A percentile compares a stretch with the other conserved stretches of the same genome.
Evolutionary conservation across 1,284 basidiomycete genomes (phyloP).

Genomic region (Salmacisia buchloeana): DNA sequence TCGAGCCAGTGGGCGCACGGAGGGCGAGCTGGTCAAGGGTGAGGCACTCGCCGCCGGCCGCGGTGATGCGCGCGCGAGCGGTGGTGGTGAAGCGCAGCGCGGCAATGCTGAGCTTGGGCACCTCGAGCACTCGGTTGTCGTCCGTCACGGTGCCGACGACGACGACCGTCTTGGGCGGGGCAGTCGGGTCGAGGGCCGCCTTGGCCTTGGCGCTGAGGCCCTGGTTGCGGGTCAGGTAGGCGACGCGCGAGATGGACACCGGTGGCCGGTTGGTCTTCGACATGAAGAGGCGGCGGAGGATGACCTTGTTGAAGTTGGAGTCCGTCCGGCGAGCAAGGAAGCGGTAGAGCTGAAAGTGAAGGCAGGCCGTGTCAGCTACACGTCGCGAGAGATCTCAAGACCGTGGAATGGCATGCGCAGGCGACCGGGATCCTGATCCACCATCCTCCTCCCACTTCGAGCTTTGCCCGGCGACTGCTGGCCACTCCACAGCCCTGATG

Average conservation of each 20-base stretch:
- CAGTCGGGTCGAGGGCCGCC: constrained; percentile 30
- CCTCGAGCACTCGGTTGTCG: constrained; percentile 77
- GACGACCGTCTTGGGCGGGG: constrained; percentile 69
- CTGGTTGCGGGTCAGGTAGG: constrained; percentile 48
- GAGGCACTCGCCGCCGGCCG: constrained; percentile 87
- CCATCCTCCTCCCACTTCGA: neutral
- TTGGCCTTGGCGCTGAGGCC: constrained; percentile 49
- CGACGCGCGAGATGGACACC: constrained; percentile 60
- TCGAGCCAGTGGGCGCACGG: constrained; percentile 86
- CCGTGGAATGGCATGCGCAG: too few relatives aligned
- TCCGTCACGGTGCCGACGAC: constrained; percentile 90
- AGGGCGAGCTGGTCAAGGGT: constrained; percentile 96
- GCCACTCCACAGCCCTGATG: too few relatives aligned
- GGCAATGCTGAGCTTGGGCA: constrained; percentile 89
- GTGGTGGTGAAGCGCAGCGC: constrained; percentile 90
- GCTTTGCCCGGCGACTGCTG: neutral
- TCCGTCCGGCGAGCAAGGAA: constrained; percentile 98
- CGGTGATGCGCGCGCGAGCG: constrained; percentile 88
- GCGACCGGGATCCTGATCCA: too few relatives aligned
- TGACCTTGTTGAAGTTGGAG: constrained; percentile 92
- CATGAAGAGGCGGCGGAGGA: constrained; percentile 94
- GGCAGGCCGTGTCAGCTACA: neutral
- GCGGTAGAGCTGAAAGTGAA: constrained; percentile 76
- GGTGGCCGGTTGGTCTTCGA: constrained; percentile 97
- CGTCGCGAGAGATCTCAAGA: neutral